Evolutionary conservation across 768 basidiomycete species (phyloP), one percentile per base, ranked within the genome.

Genomic region (Leucogyrophana mollusca): DNA sequence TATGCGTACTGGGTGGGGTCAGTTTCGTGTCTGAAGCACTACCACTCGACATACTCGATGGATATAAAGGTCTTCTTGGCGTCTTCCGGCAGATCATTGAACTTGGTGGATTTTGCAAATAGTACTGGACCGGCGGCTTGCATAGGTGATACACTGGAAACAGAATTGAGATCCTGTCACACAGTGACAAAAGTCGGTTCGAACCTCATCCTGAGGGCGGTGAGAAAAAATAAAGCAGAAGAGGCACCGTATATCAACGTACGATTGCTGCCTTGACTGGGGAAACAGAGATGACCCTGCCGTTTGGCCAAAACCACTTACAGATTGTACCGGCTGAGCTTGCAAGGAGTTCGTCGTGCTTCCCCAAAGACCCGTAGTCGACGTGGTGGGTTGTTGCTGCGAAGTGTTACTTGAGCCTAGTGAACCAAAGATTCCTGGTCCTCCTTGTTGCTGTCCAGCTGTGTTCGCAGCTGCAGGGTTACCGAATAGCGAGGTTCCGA

Each of bases 81-180:
- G 2, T 80, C 73, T 41, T 91, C 88, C 1, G 87, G 82, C 3
- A 91, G 65, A 59, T 92, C 90, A 44, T 91, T 92, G 64, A 90
- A 92, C 58, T 89, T 91, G 1, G 87, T 88, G 0, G 73, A 70
- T 46, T 70, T 76, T 22, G 71, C 71, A 34, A 73, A 69, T 16
- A 62, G 11, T 25, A 58, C 50, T 16, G 58, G 60, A 6, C 62
- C 65, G 3, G 53, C 55, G 5, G 49, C 7, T 50, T 67, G 66
- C 47, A 58, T 48, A 17, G 65, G 61, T 2, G 65, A 65, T 34
- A 62, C 48, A 18, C 63, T 69, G 33, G 9, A 44, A 8, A 25
- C 5, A 21, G 13, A 10, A 33, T 18, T 24, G 23, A 5, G 4
- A 23, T 6, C 9, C 25, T 22, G 27, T 17, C 20, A 41, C 20